Percentiles rank a stretch among this genome's conserved stretches.
Evolutionary conservation across 2,329 filamentous ascomycete species (phyloP).

Genomic region (Periconia sp.): DNA sequence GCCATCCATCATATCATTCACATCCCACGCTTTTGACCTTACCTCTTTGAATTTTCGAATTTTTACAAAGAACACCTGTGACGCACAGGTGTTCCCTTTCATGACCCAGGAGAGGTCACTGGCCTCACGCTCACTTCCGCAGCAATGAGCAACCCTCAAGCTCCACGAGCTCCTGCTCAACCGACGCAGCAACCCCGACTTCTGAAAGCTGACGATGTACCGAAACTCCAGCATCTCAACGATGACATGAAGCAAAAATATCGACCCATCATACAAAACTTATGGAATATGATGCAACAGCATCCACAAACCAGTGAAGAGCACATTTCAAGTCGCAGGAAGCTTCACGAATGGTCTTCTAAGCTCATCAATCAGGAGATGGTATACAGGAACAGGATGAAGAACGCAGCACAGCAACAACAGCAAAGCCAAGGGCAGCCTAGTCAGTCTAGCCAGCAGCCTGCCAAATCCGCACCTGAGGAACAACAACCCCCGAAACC

Average conservation of each 20-base stretch:
- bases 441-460: slow-evolving; percentile 25
- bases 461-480: slow-evolving; percentile 28
- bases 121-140: slow-evolving; percentile 12
- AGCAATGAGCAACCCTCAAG: slow-evolving; percentile 38
- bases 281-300: slow-evolving; percentile 57
- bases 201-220: slow-evolving; percentile 38
- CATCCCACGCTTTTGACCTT: too few relatives aligned
- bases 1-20: background rate
- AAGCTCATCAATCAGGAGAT: slow-evolving; percentile 53
- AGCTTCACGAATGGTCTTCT: slow-evolving; percentile 54
- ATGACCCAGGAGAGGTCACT: background rate
- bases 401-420: slow-evolving; percentile 21
- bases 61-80: background rate
- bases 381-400: slow-evolving; percentile 46
- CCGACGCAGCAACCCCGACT: slow-evolving; percentile 24
- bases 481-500: slow-evolving; percentile 14
- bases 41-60: too few relatives aligned
- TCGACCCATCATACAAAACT: slow-evolving; percentile 54
- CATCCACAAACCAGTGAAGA: slow-evolving; percentile 52
- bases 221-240: slow-evolving; percentile 45
- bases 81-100: background rate
- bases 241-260: slow-evolving; percentile 60
- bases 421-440: slow-evolving; percentile 20
- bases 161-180: slow-evolving; percentile 20
- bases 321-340: slow-evolving; percentile 53